Conservation (phyloP, 2,329 filamentous ascomycete species). For the Pseudopithomyces maydicus region DNA sequence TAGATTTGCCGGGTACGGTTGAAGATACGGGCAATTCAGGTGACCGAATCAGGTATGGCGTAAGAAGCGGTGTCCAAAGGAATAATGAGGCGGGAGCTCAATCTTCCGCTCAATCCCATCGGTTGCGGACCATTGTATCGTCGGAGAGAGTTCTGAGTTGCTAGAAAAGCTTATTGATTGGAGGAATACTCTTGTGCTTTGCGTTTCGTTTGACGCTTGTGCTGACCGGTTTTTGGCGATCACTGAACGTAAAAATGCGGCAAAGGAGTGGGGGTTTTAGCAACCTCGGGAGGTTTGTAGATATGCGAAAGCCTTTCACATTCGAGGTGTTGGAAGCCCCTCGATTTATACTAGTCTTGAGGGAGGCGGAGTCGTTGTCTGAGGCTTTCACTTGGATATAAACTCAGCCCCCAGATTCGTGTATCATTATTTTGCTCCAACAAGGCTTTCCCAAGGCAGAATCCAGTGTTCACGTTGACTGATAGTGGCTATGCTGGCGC, state of each 20-base stretch:
- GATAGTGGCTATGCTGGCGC: not conserved
- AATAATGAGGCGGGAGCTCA: not conserved
- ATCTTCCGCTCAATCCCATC: not conserved
- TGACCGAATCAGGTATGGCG: not conserved
- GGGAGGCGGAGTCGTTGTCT: not conserved
- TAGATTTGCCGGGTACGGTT: not conserved
- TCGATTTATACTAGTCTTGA: not conserved
- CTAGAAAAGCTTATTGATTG: not conserved
- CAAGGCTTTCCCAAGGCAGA: conserved; percentile 1
- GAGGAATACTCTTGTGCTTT: not conserved
- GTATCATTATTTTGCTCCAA: not conserved
- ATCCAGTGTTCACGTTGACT: not conserved
- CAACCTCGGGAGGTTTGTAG: not conserved
- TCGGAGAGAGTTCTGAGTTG: not conserved
- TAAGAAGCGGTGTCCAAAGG: not conserved
- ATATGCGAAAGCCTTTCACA: not conserved
- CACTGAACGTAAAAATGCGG: not conserved
- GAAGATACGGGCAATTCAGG: not conserved
- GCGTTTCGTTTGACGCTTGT: not conserved
- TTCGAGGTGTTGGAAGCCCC: not conserved
- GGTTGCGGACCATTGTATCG: not conserved
- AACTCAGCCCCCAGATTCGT: not conserved
- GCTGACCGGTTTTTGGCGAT: conserved; percentile 7
- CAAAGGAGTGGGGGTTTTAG: not conserved
- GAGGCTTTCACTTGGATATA: not conserved